Evolutionary conservation across 106 monocot species (phyloP).

Genomic region (Acanthochlamys bracteata): DNA sequence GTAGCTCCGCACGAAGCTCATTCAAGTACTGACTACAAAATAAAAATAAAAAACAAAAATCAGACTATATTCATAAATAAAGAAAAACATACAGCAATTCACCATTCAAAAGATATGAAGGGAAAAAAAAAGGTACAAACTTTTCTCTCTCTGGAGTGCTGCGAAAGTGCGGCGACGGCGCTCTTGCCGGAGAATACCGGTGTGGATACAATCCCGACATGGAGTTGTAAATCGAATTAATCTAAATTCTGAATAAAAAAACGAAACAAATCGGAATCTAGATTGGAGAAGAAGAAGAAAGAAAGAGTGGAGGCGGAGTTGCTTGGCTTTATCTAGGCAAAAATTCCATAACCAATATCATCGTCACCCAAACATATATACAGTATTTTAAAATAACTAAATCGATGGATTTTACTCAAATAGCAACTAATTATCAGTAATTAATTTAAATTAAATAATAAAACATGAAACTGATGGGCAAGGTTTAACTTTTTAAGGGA

Average conservation of each 20-base stretch:
- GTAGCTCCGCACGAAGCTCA: background rate
- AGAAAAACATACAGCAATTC: background rate
- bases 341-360: background rate
- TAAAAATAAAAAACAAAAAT: background rate
- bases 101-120: background rate
- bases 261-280: background rate
- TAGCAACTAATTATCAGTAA: too few species aligned
- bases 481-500: too few species aligned
- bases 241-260: background rate
- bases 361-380: too few species aligned
- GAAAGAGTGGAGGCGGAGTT: background rate
- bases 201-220: background rate
- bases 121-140: background rate
- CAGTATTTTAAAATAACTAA: too few species aligned
- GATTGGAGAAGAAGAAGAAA: slow-evolving; percentile 1
- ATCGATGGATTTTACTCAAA: too few species aligned
- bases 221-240: background rate
- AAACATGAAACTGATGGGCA: too few species aligned
- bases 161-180: background rate
- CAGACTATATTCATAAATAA: background rate
- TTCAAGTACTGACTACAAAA: slow-evolving; percentile 1
- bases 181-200: slow-evolving; percentile 1
- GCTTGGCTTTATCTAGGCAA: background rate
- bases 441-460: too few species aligned
- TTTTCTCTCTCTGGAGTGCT: slow-evolving; percentile 2